These are phyloP conservation scores for Hordeum vulgare DNA, from an alignment of 176 grass and related monocot genomes.

Conservation along the genomic window MorexV3_pseudomolecules_assembly NC_058521.1:559503460-559503959, in stretches of 20 bases:
- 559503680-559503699: not conserved
- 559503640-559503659: not conserved
- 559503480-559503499: not conserved
- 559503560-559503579: not conserved
- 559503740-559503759: not conserved
- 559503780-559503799: not conserved
- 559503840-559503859: not conserved
- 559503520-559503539: conserved; percentile 25
- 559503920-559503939: not conserved
- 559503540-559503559: conserved; percentile 39
- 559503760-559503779: not conserved
- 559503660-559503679: not conserved
- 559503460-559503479: not conserved
- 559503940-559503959: not conserved
- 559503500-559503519: not conserved
- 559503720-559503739: not conserved
- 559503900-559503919: not conserved
- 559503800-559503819: not conserved
- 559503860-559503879: not conserved
- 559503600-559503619: too few relatives aligned
- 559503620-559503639: not conserved
- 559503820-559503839: not conserved
- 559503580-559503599: too few relatives aligned
- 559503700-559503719: conserved; percentile 1
- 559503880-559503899: not conserved